A percentile compares a stretch with the other conserved stretches of the same genome.
Evolutionary conservation across 129 eudicot species (phyloP).

Genomic region (Tanacetum coccineum): DNA sequence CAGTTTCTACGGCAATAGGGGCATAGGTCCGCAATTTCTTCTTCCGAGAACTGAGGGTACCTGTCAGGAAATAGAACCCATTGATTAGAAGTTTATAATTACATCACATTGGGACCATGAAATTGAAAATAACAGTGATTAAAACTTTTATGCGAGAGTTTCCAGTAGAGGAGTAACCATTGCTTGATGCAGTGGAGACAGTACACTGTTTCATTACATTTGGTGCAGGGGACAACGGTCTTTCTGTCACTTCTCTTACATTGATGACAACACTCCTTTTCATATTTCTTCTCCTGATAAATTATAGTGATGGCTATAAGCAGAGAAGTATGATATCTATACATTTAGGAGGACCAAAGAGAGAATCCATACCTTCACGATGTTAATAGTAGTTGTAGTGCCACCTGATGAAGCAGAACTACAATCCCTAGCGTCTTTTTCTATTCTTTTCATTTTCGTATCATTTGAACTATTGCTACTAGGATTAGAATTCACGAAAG

Average conservation of each 20-base stretch:
- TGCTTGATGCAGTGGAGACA: constrained; percentile 68
- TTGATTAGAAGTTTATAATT: constrained; percentile 3
- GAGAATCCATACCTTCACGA: constrained; percentile 20
- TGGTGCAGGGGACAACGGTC: constrained; percentile 65
- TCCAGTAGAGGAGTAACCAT: constrained; percentile 42
- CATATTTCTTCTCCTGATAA: constrained; percentile 32
- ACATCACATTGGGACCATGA: background rate
- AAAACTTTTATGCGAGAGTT: background rate
- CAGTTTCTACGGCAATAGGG: constrained; percentile 40
- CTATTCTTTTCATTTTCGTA: constrained; percentile 15
- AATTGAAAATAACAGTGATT: constrained; percentile 6
- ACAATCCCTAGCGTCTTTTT: constrained; percentile 17
- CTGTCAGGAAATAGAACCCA: constrained; percentile 23
- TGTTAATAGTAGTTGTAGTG: constrained; percentile 19
- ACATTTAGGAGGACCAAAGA: constrained; percentile 9
- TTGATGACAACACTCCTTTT: constrained; percentile 63
- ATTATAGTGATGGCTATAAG: constrained; percentile 16
- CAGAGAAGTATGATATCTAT: constrained; percentile 9
- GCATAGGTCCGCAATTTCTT: constrained; percentile 31
- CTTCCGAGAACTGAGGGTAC: constrained; percentile 39
- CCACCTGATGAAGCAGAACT: constrained; percentile 34
- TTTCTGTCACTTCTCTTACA: constrained; percentile 59
- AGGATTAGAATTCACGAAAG: constrained; percentile 26
- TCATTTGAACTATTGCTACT: constrained; percentile 32
- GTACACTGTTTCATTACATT: constrained; percentile 51